A percentile compares a stretch with the other conserved stretches of the same genome.
Evolutionary conservation across 371 early-diverging fungal species (phyloP).

Genomic region (Mucor velutinosus): DNA sequence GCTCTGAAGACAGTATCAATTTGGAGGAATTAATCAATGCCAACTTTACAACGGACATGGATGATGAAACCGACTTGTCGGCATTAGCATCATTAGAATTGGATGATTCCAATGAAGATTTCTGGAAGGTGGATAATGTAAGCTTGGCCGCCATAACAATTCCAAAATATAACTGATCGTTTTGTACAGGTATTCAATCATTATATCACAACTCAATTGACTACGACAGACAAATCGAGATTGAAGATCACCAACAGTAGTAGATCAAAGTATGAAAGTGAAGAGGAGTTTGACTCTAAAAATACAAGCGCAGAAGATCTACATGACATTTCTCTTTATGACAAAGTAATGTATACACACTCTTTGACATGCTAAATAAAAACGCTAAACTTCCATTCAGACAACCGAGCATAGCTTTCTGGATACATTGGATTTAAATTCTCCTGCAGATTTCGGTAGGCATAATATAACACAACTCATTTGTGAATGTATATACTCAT

Average conservation of each 20-base stretch:
- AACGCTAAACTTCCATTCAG: not conserved
- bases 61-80: conserved; percentile 46
- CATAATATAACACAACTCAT: not conserved
- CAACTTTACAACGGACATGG: conserved; percentile 41
- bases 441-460: conserved; percentile 8
- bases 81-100: conserved; percentile 44
- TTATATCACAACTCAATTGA: not conserved
- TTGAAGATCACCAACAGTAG: conserved; percentile 2
- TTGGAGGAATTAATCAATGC: conserved; percentile 47
- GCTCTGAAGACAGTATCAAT: conserved; percentile 48
- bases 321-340: conserved; percentile 1
- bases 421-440: not conserved
- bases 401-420: conserved; percentile 9
- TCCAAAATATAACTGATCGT: not conserved
- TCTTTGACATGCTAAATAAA: not conserved
- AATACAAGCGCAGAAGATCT: conserved; percentile 3
- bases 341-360: not conserved
- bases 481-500: not conserved
- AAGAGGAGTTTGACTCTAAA: conserved; percentile 1
- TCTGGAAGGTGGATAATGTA: conserved; percentile 50
- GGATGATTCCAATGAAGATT: conserved; percentile 50
- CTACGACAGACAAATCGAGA: not conserved
- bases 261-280: conserved; percentile 12
- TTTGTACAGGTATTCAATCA: conserved; percentile 1
- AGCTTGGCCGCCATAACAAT: not conserved